A percentile compares a stretch with the other conserved stretches of the same genome.
Evolutionary conservation across 257 asterid genomes (phyloP).

Genomic region (Schizonepeta tenuifolia): DNA sequence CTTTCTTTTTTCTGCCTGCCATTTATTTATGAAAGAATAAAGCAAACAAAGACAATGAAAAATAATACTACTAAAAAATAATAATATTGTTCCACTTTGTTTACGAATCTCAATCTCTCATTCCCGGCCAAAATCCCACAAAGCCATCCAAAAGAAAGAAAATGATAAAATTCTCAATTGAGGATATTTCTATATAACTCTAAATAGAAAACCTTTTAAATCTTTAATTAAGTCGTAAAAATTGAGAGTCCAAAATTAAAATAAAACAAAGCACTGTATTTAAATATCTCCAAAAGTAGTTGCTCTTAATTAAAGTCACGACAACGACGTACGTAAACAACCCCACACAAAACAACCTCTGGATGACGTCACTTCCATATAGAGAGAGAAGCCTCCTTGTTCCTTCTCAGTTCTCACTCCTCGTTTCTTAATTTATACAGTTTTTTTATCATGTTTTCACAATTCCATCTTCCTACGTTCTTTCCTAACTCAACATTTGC

Average conservation of each 20-base stretch:
- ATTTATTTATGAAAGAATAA: no score
- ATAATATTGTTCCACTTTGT: no score
- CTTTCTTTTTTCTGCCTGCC: no score
- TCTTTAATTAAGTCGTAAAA: no score
- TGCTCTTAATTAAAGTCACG: neutral
- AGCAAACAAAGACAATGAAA: no score
- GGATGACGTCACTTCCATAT: neutral
- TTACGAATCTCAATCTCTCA: no score
- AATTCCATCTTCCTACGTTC: constrained; percentile 29
- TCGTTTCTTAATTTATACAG: neutral
- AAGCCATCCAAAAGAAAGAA: no score
- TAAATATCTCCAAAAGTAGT: neutral
- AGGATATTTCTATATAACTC: no score
- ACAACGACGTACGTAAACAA: neutral
- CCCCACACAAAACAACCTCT: neutral
- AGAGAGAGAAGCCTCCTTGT: constrained; percentile 20
- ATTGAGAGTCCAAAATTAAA: neutral
- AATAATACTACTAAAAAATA: no score
- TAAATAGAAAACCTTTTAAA: no score
- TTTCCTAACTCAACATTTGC: constrained; percentile 31
- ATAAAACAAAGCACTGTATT: neutral
- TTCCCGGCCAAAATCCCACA: no score
- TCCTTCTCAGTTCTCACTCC: constrained; percentile 13
- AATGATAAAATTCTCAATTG: no score
- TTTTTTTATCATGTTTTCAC: constrained; percentile 10